These are phyloP conservation scores for Adenanthera pavonina DNA, from an alignment of 306 rosid genomes.

Conservation along the genomic window DNA sequence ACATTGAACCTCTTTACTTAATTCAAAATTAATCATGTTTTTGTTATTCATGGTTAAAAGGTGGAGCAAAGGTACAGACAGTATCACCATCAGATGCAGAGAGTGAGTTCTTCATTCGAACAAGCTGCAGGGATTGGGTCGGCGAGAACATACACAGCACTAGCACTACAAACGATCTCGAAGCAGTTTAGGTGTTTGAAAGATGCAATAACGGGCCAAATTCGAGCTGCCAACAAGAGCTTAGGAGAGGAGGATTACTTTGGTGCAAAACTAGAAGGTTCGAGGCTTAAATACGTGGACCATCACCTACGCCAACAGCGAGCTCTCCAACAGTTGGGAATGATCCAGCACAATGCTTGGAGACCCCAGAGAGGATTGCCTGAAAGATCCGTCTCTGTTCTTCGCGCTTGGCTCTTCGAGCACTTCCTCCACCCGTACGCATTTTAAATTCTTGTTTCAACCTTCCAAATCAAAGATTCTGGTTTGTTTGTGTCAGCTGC, in stretches of 20 bases:
- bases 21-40: not conserved
- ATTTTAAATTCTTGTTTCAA: not conserved
- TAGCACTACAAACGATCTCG: constrained; percentile 91
- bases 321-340: constrained; percentile 97
- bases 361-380: constrained; percentile 99
- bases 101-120: constrained; percentile 80
- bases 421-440: constrained; percentile 99
- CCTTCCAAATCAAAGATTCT: not conserved
- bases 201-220: constrained; percentile 83
- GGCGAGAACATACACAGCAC: constrained; percentile 85
- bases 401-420: constrained; percentile 99
- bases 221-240: constrained; percentile 70
- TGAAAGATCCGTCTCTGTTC: constrained; percentile 96
- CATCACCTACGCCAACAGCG: constrained; percentile 94
- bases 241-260: constrained; percentile 87
- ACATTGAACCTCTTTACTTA: not conserved
- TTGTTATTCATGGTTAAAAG: constrained; percentile 39
- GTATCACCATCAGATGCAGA: constrained; percentile 95
- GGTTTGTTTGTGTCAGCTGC: not conserved
- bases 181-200: constrained; percentile 95
- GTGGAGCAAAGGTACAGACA: constrained; percentile 97
- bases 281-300: constrained; percentile 89
- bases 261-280: constrained; percentile 83
- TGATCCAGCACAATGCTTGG: constrained; percentile 99
- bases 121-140: constrained; percentile 90